These are phyloP conservation scores for Debaryomyces prosopidis DNA, from an alignment of 805 yeast species.

Conservation along the genomic window DNA sequence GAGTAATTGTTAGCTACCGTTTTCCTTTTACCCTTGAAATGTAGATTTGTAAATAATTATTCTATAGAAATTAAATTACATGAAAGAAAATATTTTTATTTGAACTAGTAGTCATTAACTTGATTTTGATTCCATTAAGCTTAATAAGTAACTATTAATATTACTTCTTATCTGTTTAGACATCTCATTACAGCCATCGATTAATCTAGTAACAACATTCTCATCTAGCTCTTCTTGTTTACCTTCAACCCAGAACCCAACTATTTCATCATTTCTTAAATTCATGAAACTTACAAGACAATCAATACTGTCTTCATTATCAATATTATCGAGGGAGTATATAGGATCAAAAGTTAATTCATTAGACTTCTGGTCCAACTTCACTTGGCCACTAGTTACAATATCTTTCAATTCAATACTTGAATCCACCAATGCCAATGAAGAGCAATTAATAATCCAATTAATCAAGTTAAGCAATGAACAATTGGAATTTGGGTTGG, in stretches of 20 bases:
- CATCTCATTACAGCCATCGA: constrained; percentile 47
- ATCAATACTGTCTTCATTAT: constrained; percentile 24
- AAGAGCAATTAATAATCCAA: constrained; percentile 61
- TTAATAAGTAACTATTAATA: constrained; percentile 45
- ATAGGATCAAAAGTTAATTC: constrained; percentile 19
- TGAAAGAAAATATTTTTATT: not conserved
- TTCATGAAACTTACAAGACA: constrained; percentile 53
- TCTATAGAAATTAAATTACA: constrained; percentile 4
- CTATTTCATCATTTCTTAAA: constrained; percentile 55
- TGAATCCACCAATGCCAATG: constrained; percentile 80
- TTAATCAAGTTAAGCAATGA: constrained; percentile 41
- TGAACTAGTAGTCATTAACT: not conserved
- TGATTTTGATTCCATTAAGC: constrained; percentile 5
- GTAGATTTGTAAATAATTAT: constrained; percentile 5
- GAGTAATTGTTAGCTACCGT: not conserved
- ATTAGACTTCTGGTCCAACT: constrained; percentile 10
- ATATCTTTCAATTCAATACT: constrained; percentile 79
- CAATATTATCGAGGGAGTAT: constrained; percentile 9
- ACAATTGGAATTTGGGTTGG: constrained; percentile 17
- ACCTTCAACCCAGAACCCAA: constrained; percentile 57
- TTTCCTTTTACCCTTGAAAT: not conserved
- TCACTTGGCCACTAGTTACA: constrained; percentile 64
- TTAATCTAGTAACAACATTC: constrained; percentile 20
- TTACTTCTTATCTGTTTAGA: constrained; percentile 43
- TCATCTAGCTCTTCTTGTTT: constrained; percentile 23